Base-by-base conservation (phyloP, 139 green algal genomes). In the Haematococcus lacustris region DNA sequence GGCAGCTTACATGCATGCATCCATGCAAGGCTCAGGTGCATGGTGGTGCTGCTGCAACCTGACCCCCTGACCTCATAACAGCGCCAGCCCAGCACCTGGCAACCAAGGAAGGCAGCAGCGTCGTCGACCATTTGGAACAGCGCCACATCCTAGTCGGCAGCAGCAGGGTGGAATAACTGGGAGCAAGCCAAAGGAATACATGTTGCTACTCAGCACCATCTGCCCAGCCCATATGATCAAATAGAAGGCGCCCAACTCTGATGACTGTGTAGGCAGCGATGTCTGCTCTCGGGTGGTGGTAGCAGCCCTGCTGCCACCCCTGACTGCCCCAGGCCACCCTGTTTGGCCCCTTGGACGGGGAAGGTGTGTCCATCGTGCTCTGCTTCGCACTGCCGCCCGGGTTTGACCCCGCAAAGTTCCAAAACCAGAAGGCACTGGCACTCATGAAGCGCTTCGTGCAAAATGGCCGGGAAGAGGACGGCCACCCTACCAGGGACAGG, bases 301-400 rank as follows among this genome's bases (percentile, higher is more conserved):
- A 57, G 47, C 47, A 57, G 47, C 47, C 47, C 13, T n/a, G 47
- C 17, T 57, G 13, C 13, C 21, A 13, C 17, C 13, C 47, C 13
- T 21, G 13, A 13, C 47, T 57, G 21, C 28, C 61, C 68, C 76
- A 91, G 84, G 60, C 90, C 0, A 60, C 84, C 7, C 30, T 93
- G 23, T 95, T 96, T 72, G 88, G 88, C 17, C 60, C 74, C 9
- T 76, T 73, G 32, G 90, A 94, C 33, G 88, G 91, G 0, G 68
- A 73, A 2, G 84, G 85, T 13, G 71, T 88, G 51, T 88, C 74
- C 75, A 82, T 96, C 40, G 82, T 96, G 1, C 91, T 85, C 66
- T 96, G 93, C 73, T 94, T 92, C 71, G 74, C 50, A 6, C 72
- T 96, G 68, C 84, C 84, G 26, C 76, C 91, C n/a, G 82, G 83